Conservation (phyloP, 1,139 yeast genomes). For the Sugiyamaella pinicola region DNA sequence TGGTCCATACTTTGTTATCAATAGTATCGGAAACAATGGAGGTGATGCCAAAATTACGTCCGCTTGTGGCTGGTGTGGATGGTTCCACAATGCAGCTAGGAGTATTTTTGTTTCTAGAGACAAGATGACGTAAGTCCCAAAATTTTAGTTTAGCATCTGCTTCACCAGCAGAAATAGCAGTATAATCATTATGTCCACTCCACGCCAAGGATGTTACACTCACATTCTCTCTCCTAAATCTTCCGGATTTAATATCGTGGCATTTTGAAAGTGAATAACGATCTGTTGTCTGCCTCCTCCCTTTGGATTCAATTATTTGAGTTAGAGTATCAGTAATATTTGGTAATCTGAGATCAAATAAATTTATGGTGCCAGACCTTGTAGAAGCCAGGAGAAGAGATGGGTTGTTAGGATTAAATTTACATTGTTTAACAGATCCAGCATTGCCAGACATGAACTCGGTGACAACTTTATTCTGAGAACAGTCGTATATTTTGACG, state of each 20-base stretch:
- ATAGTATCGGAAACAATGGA: slow-evolving; percentile 30
- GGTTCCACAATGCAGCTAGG: slow-evolving; percentile 14
- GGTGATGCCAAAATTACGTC: slow-evolving; percentile 27
- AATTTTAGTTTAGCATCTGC: slow-evolving; percentile 29
- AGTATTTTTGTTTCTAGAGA: slow-evolving; percentile 15
- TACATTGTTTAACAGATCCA: slow-evolving; percentile 23
- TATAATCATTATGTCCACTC: slow-evolving; percentile 22
- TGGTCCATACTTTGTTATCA: slow-evolving; percentile 30
- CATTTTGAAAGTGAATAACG: slow-evolving; percentile 5
- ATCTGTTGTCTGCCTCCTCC: background rate
- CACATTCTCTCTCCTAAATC: slow-evolving; percentile 25
- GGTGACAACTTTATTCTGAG: slow-evolving; percentile 10
- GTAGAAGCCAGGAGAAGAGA: slow-evolving; percentile 20
- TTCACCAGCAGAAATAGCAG: slow-evolving; percentile 30
- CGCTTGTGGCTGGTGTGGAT: slow-evolving; percentile 16
- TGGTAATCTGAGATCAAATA: slow-evolving; percentile 21
- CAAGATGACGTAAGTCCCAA: slow-evolving; percentile 34
- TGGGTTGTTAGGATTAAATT: slow-evolving; percentile 21
- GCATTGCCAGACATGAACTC: slow-evolving; percentile 12
- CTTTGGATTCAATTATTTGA: background rate
- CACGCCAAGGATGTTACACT: slow-evolving; percentile 31
- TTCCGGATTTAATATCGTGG: slow-evolving; percentile 21
- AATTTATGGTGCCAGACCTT: slow-evolving; percentile 23
- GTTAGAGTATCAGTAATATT: background rate
- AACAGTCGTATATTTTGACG: slow-evolving; percentile 20